Base-by-base conservation (phyloP, 306 rosid genomes). In the Trichosanthes cucumerina region DNA sequence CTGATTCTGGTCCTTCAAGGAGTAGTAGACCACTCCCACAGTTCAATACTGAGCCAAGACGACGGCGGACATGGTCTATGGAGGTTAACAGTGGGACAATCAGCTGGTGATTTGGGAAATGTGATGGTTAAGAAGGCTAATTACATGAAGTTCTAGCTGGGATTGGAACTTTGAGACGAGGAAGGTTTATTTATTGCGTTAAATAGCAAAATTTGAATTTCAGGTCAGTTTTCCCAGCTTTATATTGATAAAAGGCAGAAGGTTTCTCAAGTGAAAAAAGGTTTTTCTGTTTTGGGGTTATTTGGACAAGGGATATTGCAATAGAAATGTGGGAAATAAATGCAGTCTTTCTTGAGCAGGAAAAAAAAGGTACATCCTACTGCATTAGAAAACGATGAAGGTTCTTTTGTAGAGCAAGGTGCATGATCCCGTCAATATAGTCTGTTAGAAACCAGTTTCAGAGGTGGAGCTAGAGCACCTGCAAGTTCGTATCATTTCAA, bases 1-100 rank as follows among this genome's bases (percentile, higher is more conserved):
- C 84, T 73, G 87, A 86, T 19, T 50, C 58, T 31, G 52, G 82
- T 52, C 60, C 23, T 60, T 28, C 63, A 21, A 78, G 81, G 71
- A 77, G 72, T 57, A 77, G 72, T 57, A 77, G 80, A 77, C 46
- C 70, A 28, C 78, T 73, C 28, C 39, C 78, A 5, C 78, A 73
- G 34, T 26, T 73, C 13, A 49, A 49, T 31, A 28, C 60, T 0
- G 57, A 46, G 80, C 54, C 71, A 15, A 28, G 76, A 38, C 52
- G 52, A 44, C 73, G 81, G 50, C 65, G 81, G 1, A 43, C 73
- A 13, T 78, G 74, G 81, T 78, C 81, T 44, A 78, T 78, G 75
- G 75, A 78, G 24, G 74, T 63, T 63, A 62, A 78, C 54, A 49
- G 75, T 33, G 75, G 75, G 47, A 64, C 72, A 49, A 46, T 34